phyloP scores from a whole-genome alignment of 2,329 filamentous ascomycete species.

The Epichloe aotearoae region DNA sequence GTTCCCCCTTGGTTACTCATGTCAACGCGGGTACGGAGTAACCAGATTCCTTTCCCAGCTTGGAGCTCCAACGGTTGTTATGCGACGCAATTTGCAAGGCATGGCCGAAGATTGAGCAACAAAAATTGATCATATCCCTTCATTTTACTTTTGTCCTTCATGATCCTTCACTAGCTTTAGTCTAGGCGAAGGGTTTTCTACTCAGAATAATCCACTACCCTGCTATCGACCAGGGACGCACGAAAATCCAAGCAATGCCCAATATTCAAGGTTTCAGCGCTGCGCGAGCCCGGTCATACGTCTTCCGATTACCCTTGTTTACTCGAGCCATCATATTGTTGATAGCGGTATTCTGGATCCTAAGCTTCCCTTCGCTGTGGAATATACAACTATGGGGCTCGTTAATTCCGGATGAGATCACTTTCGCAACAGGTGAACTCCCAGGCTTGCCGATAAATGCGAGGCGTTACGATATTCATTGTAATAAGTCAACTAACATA shows the following conservation, averaged over 20 bases:
- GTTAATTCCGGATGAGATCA: constrained; percentile 64
- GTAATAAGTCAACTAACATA: background rate
- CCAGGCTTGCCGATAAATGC: background rate
- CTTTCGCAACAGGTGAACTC: constrained; percentile 49
- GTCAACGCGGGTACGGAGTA: background rate
- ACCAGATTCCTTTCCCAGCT: background rate
- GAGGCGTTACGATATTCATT: background rate
- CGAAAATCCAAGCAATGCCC: constrained; percentile 6
- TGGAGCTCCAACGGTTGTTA: background rate
- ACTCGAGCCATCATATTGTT: constrained; percentile 57
- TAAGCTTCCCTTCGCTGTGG: constrained; percentile 56
- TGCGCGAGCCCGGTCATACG: constrained; percentile 66
- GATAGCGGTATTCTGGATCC: constrained; percentile 50
- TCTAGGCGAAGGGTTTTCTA: background rate
- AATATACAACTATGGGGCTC: constrained; percentile 65
- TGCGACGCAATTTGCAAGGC: background rate
- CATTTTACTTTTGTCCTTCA: background rate
- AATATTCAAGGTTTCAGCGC: constrained; percentile 46
- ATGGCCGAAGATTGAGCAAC: background rate
- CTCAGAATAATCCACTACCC: background rate
- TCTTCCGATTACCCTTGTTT: constrained; percentile 76
- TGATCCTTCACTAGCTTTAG: background rate
- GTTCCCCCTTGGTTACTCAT: background rate
- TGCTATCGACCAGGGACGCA: background rate
- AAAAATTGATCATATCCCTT: background rate